Conservation (phyloP, 306 rosid genomes). For the Glycine tomentella region DNA sequence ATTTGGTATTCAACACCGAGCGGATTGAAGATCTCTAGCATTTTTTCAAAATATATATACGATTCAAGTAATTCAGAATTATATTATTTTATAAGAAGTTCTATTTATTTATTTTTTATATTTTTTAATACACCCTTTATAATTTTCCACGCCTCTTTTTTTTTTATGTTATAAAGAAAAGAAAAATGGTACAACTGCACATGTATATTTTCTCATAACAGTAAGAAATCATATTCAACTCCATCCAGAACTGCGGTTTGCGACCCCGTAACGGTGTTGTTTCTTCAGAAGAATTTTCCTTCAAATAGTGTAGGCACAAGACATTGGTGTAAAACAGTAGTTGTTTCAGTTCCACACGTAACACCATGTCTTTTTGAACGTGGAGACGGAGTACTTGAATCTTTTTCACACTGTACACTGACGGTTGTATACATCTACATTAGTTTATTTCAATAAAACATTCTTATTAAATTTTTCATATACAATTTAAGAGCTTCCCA, state of each 20-base stretch:
- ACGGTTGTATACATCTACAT: not conserved
- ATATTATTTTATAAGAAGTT: no score
- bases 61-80: no score
- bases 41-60: no score
- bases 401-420: not conserved
- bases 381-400: not conserved
- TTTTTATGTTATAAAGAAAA: not conserved
- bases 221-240: not conserved
- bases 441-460: not conserved
- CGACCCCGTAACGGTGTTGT: not conserved
- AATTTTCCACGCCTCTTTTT: no score
- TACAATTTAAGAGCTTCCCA: not conserved
- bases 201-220: not conserved
- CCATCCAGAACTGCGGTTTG: not conserved
- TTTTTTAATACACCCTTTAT: no score
- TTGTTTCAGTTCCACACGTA: not conserved
- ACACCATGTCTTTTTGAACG: not conserved
- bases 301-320: not conserved
- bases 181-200: not conserved
- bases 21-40: no score
- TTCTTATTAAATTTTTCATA: not conserved
- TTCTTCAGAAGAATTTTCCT: conserved; percentile 15
- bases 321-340: not conserved
- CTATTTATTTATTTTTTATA: no score
- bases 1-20: no score